Percentiles rank a stretch among this genome's conserved stretches.
These are phyloP conservation scores for Crithidia bombi DNA, from an alignment of 208 protist species.

Conservation along the genomic window DNA sequence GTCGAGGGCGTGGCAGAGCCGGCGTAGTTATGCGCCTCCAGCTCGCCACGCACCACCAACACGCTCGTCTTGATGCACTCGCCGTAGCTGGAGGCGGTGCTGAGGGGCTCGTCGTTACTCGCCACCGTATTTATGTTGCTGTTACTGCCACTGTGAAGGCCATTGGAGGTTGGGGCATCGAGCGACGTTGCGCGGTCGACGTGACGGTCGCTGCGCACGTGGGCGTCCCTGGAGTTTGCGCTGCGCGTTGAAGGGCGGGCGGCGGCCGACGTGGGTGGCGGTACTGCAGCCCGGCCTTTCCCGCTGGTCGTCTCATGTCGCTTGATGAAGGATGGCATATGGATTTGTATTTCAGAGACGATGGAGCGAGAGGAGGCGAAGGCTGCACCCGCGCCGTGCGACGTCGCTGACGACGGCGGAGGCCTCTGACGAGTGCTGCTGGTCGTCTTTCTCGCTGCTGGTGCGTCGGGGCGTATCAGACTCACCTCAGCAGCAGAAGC, in stretches of 20 bases:
- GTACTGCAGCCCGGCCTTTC: neutral
- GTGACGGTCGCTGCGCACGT: conserved; percentile 1
- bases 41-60: neutral
- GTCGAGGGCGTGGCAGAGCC: neutral
- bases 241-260: neutral
- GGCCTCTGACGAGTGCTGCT: neutral
- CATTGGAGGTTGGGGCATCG: neutral
- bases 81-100: conserved; percentile 15
- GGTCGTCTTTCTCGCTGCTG: neutral
- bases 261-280: neutral
- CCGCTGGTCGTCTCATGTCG: neutral
- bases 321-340: conserved; percentile 10
- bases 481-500: conserved; percentile 15
- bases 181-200: neutral
- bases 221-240: conserved; percentile 4
- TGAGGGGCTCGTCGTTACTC: neutral
- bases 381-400: neutral
- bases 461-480: neutral
- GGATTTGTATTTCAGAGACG: neutral
- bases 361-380: neutral
- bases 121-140: neutral
- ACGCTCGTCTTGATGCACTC: conserved; percentile 20
- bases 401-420: neutral
- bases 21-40: neutral
- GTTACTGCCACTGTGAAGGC: neutral